A percentile compares a stretch with the other conserved stretches of the same genome.
These are phyloP conservation scores for Penicillium herquei DNA, from an alignment of 495 filamentous ascomycete species.

Conservation along the genomic window DNA sequence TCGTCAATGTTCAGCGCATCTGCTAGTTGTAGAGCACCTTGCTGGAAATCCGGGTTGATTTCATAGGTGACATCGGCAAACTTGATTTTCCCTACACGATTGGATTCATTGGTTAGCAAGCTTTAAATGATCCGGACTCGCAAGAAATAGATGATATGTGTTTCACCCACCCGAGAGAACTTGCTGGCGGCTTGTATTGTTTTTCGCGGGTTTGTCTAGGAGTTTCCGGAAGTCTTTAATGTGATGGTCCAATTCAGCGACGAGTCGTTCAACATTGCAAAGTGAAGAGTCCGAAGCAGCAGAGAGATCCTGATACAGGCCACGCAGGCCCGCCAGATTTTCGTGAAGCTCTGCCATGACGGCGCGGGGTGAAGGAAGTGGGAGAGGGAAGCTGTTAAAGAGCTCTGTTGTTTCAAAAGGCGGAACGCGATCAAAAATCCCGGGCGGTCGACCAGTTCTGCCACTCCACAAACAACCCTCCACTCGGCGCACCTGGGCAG, in stretches of 20 bases:
- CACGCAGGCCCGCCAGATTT: conserved; percentile 66
- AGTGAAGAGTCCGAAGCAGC: conserved; percentile 61
- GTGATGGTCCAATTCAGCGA: conserved; percentile 64
- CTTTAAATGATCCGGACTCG: neutral
- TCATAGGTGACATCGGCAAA: conserved; percentile 69
- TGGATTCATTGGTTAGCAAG: conserved; percentile 32
- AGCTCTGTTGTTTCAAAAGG: conserved; percentile 39
- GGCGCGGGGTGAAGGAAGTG: conserved; percentile 18
- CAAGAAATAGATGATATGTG: neutral
- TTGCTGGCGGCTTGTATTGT: conserved; percentile 61
- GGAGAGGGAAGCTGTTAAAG: conserved; percentile 18
- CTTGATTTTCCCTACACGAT: conserved; percentile 61
- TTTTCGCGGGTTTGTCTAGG: conserved; percentile 71
- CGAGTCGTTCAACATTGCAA: conserved; percentile 61
- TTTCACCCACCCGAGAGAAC: conserved; percentile 52
- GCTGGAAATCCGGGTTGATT: conserved; percentile 85
- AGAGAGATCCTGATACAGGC: conserved; percentile 74
- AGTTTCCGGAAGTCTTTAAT: conserved; percentile 73
- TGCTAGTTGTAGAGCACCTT: conserved; percentile 72
- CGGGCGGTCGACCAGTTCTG: conserved; percentile 27
- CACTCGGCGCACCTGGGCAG: neutral
- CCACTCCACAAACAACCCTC: conserved; percentile 19
- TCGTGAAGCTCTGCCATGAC: conserved; percentile 55
- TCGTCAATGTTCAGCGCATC: conserved; percentile 91
- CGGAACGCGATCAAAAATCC: conserved; percentile 43